These are phyloP conservation scores for Melastoma candidum DNA, from an alignment of 441 rosid genomes.

Conservation along the genomic window DNA sequence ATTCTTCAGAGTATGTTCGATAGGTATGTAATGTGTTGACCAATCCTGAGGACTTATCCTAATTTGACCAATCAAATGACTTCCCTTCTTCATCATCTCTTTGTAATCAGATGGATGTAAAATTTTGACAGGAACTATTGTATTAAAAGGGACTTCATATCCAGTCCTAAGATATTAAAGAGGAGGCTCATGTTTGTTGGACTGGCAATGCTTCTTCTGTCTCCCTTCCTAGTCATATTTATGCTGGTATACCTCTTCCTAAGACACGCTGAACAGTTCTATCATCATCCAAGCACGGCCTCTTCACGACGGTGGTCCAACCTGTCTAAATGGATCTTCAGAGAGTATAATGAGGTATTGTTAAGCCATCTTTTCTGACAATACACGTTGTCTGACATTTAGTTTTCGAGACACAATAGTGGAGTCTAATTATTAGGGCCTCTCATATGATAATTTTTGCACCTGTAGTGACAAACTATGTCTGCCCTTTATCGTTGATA, in stretches of 20 bases:
- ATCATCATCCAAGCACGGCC: slow-evolving; percentile 96
- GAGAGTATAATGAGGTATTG: slow-evolving; percentile 93
- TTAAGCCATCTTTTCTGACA: slow-evolving; percentile 5
- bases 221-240: slow-evolving; percentile 94
- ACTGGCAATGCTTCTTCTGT: slow-evolving; percentile 77
- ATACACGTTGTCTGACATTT: not conserved
- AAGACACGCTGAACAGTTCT: slow-evolving; percentile 96
- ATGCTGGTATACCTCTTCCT: slow-evolving; percentile 92
- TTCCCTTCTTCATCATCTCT: not conserved
- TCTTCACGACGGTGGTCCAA: slow-evolving; percentile 98
- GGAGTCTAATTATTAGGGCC: no score
- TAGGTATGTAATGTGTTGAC: slow-evolving; percentile 37
- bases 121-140: slow-evolving; percentile 69
- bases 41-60: not conserved
- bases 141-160: slow-evolving; percentile 76
- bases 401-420: not conserved
- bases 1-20: slow-evolving; percentile 99
- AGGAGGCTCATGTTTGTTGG: slow-evolving; percentile 89
- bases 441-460: no score
- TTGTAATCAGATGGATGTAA: slow-evolving; percentile 11
- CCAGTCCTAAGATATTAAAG: slow-evolving; percentile 70
- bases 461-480: no score
- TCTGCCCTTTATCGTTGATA: no score
- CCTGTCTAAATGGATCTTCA: slow-evolving; percentile 88
- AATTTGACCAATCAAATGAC: not conserved